These are phyloP conservation scores for Plasmodium inui DNA, from an alignment of 169 alveolate species.

Conservation along the genomic window DNA sequence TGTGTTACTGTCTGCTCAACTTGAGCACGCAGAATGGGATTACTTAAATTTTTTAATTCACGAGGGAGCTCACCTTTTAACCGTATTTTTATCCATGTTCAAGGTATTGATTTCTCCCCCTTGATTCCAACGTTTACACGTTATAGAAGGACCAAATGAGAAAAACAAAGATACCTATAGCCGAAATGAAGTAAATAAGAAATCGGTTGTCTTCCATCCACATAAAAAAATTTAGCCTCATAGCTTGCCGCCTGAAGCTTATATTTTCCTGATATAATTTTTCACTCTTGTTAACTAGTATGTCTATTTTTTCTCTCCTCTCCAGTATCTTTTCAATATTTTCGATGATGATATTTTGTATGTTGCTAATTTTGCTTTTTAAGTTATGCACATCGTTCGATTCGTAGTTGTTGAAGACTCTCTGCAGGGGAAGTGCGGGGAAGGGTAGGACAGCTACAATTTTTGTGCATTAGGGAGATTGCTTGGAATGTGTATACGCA, in stretches of 20 bases:
- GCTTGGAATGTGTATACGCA: background rate
- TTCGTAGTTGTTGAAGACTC: slow-evolving; percentile 57
- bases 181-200: slow-evolving; percentile 51
- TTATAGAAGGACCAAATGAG: slow-evolving; percentile 66
- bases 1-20: background rate
- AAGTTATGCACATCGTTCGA: slow-evolving; percentile 69
- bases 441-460: background rate
- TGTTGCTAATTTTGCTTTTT: slow-evolving; percentile 62
- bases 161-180: slow-evolving; percentile 35
- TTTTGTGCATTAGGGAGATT: background rate
- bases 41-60: background rate
- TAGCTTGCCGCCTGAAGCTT: slow-evolving; percentile 64
- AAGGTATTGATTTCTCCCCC: background rate
- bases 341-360: slow-evolving; percentile 68
- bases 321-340: slow-evolving; percentile 71
- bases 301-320: slow-evolving; percentile 70
- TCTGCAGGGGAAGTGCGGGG: background rate
- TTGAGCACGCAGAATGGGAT: background rate
- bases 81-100: background rate
- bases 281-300: slow-evolving; percentile 71
- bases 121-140: slow-evolving; percentile 6
- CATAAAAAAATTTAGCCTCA: slow-evolving; percentile 63
- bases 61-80: background rate
- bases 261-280: slow-evolving; percentile 63
- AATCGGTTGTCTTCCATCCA: slow-evolving; percentile 68